These are phyloP conservation scores for Naganishia liquefaciens DNA, from an alignment of 1,284 basidiomycete genomes.

Conservation along the genomic window DNA sequence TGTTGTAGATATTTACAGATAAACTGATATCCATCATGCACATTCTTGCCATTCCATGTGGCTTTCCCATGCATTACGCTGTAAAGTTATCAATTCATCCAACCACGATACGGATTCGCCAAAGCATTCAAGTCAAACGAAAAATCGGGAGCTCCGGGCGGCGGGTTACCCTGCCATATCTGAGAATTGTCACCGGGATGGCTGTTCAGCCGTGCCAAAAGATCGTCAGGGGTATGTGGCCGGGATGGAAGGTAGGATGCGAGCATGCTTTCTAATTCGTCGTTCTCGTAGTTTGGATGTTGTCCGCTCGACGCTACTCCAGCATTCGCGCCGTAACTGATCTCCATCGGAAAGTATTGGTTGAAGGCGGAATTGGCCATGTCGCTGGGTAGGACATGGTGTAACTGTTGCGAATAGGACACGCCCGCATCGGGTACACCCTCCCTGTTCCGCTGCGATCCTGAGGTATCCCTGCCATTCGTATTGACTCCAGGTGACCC, in stretches of 20 bases:
- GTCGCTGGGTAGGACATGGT: conserved; percentile 12
- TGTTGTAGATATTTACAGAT: not conserved
- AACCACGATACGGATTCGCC: conserved; percentile 29
- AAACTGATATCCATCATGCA: not conserved
- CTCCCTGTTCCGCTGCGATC: not conserved
- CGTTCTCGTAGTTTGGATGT: conserved; percentile 28
- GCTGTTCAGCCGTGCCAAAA: conserved; percentile 20
- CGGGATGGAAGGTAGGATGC: conserved; percentile 33
- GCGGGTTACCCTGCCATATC: conserved; percentile 25
- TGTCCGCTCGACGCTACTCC: conserved; percentile 14
- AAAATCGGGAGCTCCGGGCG: conserved; percentile 17
- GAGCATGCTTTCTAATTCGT: conserved; percentile 34
- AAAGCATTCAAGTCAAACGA: conserved; percentile 20
- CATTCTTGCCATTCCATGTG: not conserved
- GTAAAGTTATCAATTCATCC: conserved; percentile 24
- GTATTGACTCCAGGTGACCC: not conserved
- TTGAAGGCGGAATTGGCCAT: conserved; percentile 10
- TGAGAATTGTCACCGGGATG: conserved; percentile 16
- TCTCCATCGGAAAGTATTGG: conserved; percentile 34
- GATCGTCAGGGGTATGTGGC: conserved; percentile 28
- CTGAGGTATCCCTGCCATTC: not conserved
- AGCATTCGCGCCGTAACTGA: conserved; percentile 26
- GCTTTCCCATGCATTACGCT: not conserved
- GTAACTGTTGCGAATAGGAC: conserved; percentile 12
- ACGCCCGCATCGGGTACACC: not conserved